These are phyloP conservation scores for Lentinus tigrinus DNA, from an alignment of 768 basidiomycete species.

Conservation along the genomic window DNA sequence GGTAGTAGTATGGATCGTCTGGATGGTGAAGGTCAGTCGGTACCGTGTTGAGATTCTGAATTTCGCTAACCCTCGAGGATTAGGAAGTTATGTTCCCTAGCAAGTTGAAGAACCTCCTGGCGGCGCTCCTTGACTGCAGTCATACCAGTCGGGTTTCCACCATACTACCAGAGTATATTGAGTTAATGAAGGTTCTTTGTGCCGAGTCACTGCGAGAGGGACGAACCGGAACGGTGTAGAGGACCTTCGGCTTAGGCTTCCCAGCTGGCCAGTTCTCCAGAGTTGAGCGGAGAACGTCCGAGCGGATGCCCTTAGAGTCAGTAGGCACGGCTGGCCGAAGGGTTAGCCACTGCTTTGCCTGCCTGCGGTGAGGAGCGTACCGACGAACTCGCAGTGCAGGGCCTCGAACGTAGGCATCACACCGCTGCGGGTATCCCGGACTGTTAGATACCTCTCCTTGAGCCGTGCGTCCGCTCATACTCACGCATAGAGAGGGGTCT, in stretches of 20 bases:
- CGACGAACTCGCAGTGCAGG: slow-evolving; percentile 57
- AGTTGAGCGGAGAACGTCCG: slow-evolving; percentile 58
- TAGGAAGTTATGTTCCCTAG: slow-evolving; percentile 72
- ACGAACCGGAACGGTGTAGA: slow-evolving; percentile 79
- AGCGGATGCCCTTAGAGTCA: slow-evolving; percentile 70
- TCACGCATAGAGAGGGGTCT: slow-evolving; percentile 79
- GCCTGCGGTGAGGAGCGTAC: slow-evolving; percentile 31
- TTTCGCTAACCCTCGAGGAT: slow-evolving; percentile 74
- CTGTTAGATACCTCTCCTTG: not conserved
- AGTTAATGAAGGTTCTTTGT: too few species aligned
- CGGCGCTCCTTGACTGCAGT: slow-evolving; percentile 71
- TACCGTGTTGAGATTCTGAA: too few species aligned
- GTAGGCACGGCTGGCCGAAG: slow-evolving; percentile 65
- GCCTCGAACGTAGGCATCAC: slow-evolving; percentile 64
- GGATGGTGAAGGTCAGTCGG: not conserved
- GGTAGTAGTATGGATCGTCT: slow-evolving; percentile 83
- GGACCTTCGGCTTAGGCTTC: slow-evolving; percentile 73
- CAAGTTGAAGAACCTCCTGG: slow-evolving; percentile 71
- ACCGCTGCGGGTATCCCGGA: slow-evolving; percentile 43
- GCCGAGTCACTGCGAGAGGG: not conserved
- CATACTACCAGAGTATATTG: slow-evolving; percentile 49
- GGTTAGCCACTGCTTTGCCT: too few species aligned
- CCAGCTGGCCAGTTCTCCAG: slow-evolving; percentile 74
- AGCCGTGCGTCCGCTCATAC: slow-evolving; percentile 22
- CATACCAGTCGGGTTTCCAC: slow-evolving; percentile 87